A percentile compares a stretch with the other conserved stretches of the same genome.
phyloP scores from a whole-genome alignment of 768 basidiomycete species.

The Phylloporus sp. region DNA sequence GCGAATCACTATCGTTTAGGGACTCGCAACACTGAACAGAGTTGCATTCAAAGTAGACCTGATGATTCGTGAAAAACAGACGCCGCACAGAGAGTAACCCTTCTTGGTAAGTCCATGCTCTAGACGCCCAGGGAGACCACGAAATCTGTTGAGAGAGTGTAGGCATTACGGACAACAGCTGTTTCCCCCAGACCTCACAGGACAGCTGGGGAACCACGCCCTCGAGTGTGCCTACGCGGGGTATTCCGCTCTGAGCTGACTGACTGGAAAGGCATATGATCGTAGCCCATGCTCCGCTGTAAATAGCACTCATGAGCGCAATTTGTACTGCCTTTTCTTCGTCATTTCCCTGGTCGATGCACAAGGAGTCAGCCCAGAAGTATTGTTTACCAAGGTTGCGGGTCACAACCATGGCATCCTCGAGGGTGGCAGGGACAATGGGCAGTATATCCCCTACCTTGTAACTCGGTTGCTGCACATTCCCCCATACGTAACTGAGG shows the following conservation, averaged over 20 bases:
- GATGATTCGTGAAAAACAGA: constrained; percentile 9
- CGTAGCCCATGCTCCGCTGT: constrained; percentile 11
- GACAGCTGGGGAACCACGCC: constrained; percentile 10
- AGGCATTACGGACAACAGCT: constrained; percentile 11
- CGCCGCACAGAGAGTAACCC: not conserved
- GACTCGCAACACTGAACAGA: not conserved
- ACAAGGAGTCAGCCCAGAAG: constrained; percentile 18
- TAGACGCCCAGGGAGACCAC: constrained; percentile 10
- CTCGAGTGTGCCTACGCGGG: constrained; percentile 10
- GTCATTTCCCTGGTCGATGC: constrained; percentile 11
- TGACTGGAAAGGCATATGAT: constrained; percentile 8
- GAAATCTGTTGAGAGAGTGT: not conserved
- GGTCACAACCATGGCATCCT: constrained; percentile 14
- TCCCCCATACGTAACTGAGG: constrained; percentile 19
- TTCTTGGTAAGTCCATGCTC: not conserved
- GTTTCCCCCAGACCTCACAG: constrained; percentile 2
- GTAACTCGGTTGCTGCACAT: constrained; percentile 2
- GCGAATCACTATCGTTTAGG: constrained; percentile 8
- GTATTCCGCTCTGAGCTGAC: constrained; percentile 8
- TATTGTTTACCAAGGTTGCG: constrained; percentile 13
- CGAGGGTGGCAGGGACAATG: constrained; percentile 13
- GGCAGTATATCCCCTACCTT: constrained; percentile 10
- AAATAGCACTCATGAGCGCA: constrained; percentile 15
- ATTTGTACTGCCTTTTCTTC: constrained; percentile 11
- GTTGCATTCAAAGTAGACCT: constrained; percentile 20